Evolutionary conservation across 345 rosid species (phyloP).

Genomic region (Ricinus communis): DNA sequence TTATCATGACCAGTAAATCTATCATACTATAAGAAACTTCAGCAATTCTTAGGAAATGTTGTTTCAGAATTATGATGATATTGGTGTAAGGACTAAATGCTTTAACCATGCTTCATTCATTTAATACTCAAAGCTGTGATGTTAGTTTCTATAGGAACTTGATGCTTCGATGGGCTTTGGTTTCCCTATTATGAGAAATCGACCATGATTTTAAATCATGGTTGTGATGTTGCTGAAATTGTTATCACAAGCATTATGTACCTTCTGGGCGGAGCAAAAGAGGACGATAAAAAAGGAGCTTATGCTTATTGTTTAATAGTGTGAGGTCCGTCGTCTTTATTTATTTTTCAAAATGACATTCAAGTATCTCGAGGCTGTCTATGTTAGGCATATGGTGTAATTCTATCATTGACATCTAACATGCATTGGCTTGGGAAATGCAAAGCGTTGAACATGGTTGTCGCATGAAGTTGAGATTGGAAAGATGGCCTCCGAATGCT

Average conservation of each 20-base stretch:
- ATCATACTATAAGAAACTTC: not conserved
- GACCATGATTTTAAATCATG: not conserved
- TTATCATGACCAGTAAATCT: not conserved
- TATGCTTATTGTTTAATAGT: too few relatives aligned
- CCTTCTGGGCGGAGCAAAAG: too few relatives aligned
- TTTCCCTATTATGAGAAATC: not conserved
- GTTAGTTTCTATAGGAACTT: not conserved
- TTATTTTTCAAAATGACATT: too few relatives aligned
- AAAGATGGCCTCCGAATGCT: not conserved
- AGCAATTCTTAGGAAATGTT: not conserved
- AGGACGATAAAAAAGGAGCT: too few relatives aligned
- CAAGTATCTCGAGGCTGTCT: too few relatives aligned
- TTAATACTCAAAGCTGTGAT: not conserved
- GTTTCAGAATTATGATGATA: slow-evolving; percentile 7
- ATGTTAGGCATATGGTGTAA: too few relatives aligned
- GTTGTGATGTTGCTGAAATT: slow-evolving; percentile 1
- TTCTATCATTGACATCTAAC: too few relatives aligned
- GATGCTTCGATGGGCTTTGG: not conserved
- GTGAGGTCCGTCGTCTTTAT: too few relatives aligned
- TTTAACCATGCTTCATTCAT: too few relatives aligned
- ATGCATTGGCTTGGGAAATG: not conserved
- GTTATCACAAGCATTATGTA: not conserved
- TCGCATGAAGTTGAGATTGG: not conserved
- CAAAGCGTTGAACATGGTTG: not conserved
- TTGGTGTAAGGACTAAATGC: slow-evolving; percentile 1